Percentiles rank a stretch among this genome's conserved stretches.
phyloP scores from a whole-genome alignment of 2,329 filamentous ascomycete species.

The Penicillium vulpinum region DNA sequence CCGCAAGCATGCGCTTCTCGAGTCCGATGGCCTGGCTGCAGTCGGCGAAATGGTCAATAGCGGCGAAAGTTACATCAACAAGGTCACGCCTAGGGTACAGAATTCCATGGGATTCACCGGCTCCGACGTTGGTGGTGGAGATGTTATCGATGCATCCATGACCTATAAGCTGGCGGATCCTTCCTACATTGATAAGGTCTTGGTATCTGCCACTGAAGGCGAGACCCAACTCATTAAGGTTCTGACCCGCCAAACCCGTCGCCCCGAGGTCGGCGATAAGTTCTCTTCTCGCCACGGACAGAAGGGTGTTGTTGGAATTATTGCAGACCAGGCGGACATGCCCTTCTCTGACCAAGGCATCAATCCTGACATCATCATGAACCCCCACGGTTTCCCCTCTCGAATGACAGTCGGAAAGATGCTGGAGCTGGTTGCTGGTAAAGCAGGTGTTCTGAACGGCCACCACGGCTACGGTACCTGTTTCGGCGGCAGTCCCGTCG shows the following conservation, averaged over 20 bases:
- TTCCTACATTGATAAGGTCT: conserved; percentile 92
- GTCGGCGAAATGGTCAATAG: conserved; percentile 77
- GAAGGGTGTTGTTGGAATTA: conserved; percentile 96
- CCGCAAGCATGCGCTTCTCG: conserved; percentile 70
- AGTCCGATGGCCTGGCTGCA: conserved; percentile 82
- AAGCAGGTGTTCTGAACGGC: conserved; percentile 84
- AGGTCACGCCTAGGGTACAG: conserved; percentile 79
- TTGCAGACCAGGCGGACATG: conserved; percentile 95
- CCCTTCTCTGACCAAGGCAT: conserved; percentile 90
- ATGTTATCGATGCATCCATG: conserved; percentile 42
- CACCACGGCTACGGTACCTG: conserved; percentile 85
- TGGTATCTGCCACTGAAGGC: conserved; percentile 85
- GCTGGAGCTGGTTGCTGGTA: conserved; percentile 90
- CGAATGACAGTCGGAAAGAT: conserved; percentile 99
- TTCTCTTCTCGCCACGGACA: conserved; percentile 98
- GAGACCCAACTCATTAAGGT: conserved; percentile 89
- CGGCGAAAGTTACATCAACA: conserved; percentile 88
- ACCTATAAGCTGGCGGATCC: conserved; percentile 82
- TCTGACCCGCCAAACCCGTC: conserved; percentile 90
- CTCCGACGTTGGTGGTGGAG: conserved; percentile 56
- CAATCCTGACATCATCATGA: conserved; percentile 99
- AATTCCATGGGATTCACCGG: conserved; percentile 64
- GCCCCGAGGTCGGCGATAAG: conserved; percentile 95
- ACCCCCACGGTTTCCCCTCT: conserved; percentile 98
- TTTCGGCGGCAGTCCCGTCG: conserved; percentile 80